Conservation (phyloP, 495 filamentous ascomycete species). For the Penicillium silybi region DNA sequence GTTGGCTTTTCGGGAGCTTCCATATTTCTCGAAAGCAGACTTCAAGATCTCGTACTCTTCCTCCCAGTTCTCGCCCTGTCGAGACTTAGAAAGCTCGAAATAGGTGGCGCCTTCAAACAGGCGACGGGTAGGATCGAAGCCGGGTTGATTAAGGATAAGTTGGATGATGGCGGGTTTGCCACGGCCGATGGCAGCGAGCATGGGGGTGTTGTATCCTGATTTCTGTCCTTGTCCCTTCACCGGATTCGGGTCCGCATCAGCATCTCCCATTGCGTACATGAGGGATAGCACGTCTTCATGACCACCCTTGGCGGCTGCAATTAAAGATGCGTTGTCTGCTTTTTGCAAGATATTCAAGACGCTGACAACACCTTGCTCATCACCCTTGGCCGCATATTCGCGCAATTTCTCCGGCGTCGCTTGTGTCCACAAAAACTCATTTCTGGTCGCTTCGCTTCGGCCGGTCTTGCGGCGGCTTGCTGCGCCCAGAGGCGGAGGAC, state of each 20-base stretch:
- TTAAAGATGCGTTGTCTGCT: slow-evolving; percentile 79
- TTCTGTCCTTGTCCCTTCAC: slow-evolving; percentile 41
- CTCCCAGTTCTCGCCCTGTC: slow-evolving; percentile 83
- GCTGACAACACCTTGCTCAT: slow-evolving; percentile 71
- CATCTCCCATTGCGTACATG: slow-evolving; percentile 73
- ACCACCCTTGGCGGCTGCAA: slow-evolving; percentile 87
- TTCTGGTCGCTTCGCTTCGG: slow-evolving; percentile 56
- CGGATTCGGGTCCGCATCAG: slow-evolving; percentile 75
- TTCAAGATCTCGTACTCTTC: slow-evolving; percentile 82
- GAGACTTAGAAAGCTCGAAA: slow-evolving; percentile 74
- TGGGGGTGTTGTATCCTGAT: slow-evolving; percentile 71
- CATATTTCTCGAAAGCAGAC: slow-evolving; percentile 66
- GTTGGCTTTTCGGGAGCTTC: slow-evolving; percentile 38
- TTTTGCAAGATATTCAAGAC: slow-evolving; percentile 72
- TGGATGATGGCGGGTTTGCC: slow-evolving; percentile 80
- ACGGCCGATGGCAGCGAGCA: slow-evolving; percentile 89
- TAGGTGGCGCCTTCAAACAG: slow-evolving; percentile 69
- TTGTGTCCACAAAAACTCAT: slow-evolving; percentile 60
- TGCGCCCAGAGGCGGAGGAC: slow-evolving; percentile 40
- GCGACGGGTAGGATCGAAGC: slow-evolving; percentile 73
- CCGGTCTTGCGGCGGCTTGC: slow-evolving; percentile 50
- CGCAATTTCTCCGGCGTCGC: slow-evolving; percentile 66
- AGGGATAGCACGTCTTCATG: slow-evolving; percentile 83
- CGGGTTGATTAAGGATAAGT: slow-evolving; percentile 70
- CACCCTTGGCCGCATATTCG: slow-evolving; percentile 76